These are phyloP conservation scores for Globisporangium mamillatum DNA, from an alignment of 352 stramenopile species.

Conservation along the genomic window DNA sequence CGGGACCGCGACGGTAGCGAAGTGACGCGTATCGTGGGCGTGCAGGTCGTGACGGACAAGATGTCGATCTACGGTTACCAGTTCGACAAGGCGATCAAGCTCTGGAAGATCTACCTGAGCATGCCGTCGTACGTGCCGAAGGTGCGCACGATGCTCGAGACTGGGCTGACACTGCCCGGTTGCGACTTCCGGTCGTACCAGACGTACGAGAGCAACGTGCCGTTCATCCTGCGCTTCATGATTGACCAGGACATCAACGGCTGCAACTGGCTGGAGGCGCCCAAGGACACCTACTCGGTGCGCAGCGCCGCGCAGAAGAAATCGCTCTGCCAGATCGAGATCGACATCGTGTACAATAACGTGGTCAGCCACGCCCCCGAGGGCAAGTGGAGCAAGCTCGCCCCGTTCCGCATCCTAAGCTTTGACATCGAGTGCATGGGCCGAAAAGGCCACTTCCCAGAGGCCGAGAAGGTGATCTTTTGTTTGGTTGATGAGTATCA, in stretches of 20 bases:
- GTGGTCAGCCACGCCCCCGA: conserved; percentile 92
- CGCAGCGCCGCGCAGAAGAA: conserved; percentile 65
- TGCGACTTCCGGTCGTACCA: conserved; percentile 73
- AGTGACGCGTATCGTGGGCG: conserved; percentile 49
- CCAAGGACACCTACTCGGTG: conserved; percentile 89
- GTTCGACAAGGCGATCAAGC: conserved; percentile 63
- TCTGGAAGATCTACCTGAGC: conserved; percentile 92
- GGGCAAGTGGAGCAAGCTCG: conserved; percentile 96
- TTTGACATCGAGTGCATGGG: conserved; percentile 99
- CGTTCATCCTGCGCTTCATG: conserved; percentile 99
- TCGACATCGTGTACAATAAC: conserved; percentile 98
- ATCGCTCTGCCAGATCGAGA: conserved; percentile 94
- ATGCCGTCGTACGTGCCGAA: conserved; percentile 95
- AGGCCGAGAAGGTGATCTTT: conserved; percentile 53
- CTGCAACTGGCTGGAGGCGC: conserved; percentile 97
- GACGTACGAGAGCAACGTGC: conserved; percentile 99
- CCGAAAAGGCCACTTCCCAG: conserved; percentile 94
- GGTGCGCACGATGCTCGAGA: conserved; percentile 88
- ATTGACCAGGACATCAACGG: conserved; percentile 97
- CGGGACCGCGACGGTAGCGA: conserved; percentile 51
- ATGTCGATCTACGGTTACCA: conserved; percentile 89
- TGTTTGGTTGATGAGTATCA: not conserved
- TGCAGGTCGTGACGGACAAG: conserved; percentile 73
- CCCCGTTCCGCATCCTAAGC: conserved; percentile 96
- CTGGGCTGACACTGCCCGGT: conserved; percentile 69